These are phyloP conservation scores for Coccomyxa sp. DNA, from an alignment of 139 green algal species.

Conservation along the genomic window DNA sequence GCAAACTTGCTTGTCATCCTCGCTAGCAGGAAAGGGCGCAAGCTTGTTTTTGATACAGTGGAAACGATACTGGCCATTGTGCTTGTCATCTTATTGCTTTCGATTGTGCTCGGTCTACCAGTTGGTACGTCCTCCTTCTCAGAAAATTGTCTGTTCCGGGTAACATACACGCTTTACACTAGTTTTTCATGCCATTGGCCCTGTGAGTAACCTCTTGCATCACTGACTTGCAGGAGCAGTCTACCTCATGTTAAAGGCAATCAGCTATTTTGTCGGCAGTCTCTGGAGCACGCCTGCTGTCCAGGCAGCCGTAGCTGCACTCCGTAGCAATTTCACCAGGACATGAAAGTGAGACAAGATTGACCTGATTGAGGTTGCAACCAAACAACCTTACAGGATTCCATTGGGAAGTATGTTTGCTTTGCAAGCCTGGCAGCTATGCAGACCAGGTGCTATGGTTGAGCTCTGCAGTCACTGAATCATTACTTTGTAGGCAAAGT, in stretches of 20 bases:
- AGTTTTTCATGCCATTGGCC: not conserved
- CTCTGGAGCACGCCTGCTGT: not conserved
- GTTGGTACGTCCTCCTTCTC: constrained; percentile 20
- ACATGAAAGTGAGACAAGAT: too few relatives aligned
- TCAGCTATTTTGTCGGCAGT: not conserved
- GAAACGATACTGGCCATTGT: constrained; percentile 25
- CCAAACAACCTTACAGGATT: too few relatives aligned
- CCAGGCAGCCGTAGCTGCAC: not conserved
- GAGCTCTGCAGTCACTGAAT: too few relatives aligned
- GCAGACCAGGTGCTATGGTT: too few relatives aligned
- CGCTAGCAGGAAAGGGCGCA: not conserved
- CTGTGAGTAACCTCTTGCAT: not conserved
- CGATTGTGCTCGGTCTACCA: constrained; percentile 38
- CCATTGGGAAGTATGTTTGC: too few relatives aligned
- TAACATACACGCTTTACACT: not conserved
- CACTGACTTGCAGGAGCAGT: not conserved
- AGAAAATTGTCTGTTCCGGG: not conserved
- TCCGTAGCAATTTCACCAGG: too few relatives aligned
- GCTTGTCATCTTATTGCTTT: constrained; percentile 26
- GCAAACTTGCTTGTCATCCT: constrained; percentile 8
- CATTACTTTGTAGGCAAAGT: too few relatives aligned
- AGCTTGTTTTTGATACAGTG: constrained; percentile 14
- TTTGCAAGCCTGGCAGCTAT: too few relatives aligned
- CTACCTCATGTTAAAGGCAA: constrained; percentile 7
- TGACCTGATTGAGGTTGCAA: too few relatives aligned